phyloP scores from a whole-genome alignment of 208 protist genomes.

The Phytomonas sp. region DNA sequence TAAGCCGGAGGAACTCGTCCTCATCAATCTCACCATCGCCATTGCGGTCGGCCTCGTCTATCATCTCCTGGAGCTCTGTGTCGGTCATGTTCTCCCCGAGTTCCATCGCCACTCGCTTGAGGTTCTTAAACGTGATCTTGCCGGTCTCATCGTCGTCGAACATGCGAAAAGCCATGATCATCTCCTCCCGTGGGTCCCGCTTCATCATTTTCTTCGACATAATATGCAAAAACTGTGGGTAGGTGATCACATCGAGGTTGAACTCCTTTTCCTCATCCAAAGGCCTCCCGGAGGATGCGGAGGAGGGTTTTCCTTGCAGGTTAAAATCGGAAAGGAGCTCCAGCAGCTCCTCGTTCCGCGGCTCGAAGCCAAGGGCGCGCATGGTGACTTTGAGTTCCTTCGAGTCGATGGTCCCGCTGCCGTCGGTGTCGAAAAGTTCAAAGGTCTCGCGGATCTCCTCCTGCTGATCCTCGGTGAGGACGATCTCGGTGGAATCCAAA shows the following conservation, averaged over 20 bases:
- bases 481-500: constrained; percentile 6
- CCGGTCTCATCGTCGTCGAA: constrained; percentile 94
- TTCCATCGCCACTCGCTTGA: constrained; percentile 94
- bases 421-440: constrained; percentile 95
- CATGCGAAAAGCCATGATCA: constrained; percentile 93
- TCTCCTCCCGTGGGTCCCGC: constrained; percentile 90
- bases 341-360: constrained; percentile 89
- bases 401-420: constrained; percentile 88
- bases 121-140: constrained; percentile 94
- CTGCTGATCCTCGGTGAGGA: constrained; percentile 74
- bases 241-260: constrained; percentile 50
- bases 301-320: not conserved
- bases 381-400: constrained; percentile 92
- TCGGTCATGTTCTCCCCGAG: constrained; percentile 95
- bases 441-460: constrained; percentile 95
- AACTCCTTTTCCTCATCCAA: not conserved
- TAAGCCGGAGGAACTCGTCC: constrained; percentile 94
- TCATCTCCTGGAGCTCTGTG: constrained; percentile 97
- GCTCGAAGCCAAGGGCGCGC: constrained; percentile 92
- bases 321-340: constrained; percentile 64
- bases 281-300: constrained; percentile 6
- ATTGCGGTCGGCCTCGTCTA: constrained; percentile 94
- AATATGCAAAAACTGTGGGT: constrained; percentile 79
- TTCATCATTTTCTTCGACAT: constrained; percentile 86
- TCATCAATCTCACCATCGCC: constrained; percentile 93